Evolutionary conservation across 2,329 filamentous ascomycete species (phyloP).

Genomic region (Exophiala dermatitidis): DNA sequence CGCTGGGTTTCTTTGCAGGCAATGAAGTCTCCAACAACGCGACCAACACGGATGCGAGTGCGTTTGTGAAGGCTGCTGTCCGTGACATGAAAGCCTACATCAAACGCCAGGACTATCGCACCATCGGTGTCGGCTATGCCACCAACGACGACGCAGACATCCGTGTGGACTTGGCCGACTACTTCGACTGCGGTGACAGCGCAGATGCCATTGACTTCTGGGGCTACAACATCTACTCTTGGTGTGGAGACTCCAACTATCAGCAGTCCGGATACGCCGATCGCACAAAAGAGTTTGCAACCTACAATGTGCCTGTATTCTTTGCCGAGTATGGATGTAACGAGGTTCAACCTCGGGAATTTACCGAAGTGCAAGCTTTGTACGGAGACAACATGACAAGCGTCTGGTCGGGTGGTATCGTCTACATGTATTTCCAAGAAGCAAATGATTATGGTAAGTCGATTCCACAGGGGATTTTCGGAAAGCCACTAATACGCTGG

Average conservation of each 20-base stretch:
- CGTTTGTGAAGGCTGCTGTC: slow-evolving; percentile 95
- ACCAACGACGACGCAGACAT: slow-evolving; percentile 87
- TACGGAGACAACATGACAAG: slow-evolving; percentile 73
- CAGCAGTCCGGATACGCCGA: slow-evolving; percentile 68
- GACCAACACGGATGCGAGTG: slow-evolving; percentile 83
- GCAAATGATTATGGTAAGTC: slow-evolving; percentile 71
- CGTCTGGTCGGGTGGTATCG: slow-evolving; percentile 92
- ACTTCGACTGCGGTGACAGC: slow-evolving; percentile 82
- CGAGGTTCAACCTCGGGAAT: slow-evolving; percentile 61
- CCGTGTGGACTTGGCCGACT: slow-evolving; percentile 72
- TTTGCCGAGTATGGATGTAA: slow-evolving; percentile 99
- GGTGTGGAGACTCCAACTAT: slow-evolving; percentile 84
- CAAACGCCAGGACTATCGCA: slow-evolving; percentile 65
- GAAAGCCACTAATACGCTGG: slow-evolving; percentile 24
- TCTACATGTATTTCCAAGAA: slow-evolving; percentile 98
- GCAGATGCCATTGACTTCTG: slow-evolving; percentile 80
- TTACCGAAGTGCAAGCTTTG: slow-evolving; percentile 76
- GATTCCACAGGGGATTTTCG: background rate
- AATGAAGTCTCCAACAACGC: slow-evolving; percentile 90
- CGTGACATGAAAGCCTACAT: slow-evolving; percentile 96
- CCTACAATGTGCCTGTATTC: slow-evolving; percentile 91
- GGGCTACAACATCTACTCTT: slow-evolving; percentile 99
- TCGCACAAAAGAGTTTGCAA: slow-evolving; percentile 76
- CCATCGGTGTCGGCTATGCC: slow-evolving; percentile 87
- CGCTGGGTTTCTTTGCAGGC: slow-evolving; percentile 94